Base-by-base conservation (phyloP, 2,329 filamentous ascomycete genomes). In the Trichophyton simii region DNA sequence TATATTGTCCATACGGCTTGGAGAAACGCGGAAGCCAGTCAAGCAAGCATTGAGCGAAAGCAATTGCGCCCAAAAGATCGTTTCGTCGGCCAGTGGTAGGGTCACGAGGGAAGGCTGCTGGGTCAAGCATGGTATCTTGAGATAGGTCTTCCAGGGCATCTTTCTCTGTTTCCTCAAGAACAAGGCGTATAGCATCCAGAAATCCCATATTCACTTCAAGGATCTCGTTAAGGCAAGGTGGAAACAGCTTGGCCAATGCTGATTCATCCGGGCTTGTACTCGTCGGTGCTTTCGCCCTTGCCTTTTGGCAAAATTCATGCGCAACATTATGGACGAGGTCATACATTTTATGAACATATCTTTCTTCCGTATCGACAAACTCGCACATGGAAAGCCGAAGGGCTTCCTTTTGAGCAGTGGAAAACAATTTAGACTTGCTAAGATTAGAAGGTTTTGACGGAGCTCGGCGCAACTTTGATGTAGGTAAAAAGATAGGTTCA, bases 21-120 rank as follows among this genome's bases (percentile, higher is more conserved):
- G 89, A 88, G 70, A 99, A 97, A 66, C 87, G 86, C 5, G 94
- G 94, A 66, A 99, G 94, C 89, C 91, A 96, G 66, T 95, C 88
- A 3, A 94, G 77, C 63, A 96, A 85, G 57, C 90, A 79, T 67
- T 87, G 89, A 48, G 90, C 89, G 71, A 96, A 87, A 46, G 85
- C 82, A 44, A 88, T 76, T 15, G 89, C 84, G 58, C 92, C 92
- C 66, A 87, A 90, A 18, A 87, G 84, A 71, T 96, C 90, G 70
- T 82, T 85, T 59, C 65, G 68, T 20, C 73, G 60, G 3, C 65
- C 66, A 73, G 71, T 65, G 77, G 80, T 61, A 72, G 76, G 20
- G 74, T 73, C 46, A 70, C 78, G 60, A 75, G 80, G 63, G 73
- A 72, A 64, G 74, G 78, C 59, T 72, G 80, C 65, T 72, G 78